Evolutionary conservation across 1,284 basidiomycete genomes (phyloP).

Genomic region (Rhodotorula sp.): DNA sequence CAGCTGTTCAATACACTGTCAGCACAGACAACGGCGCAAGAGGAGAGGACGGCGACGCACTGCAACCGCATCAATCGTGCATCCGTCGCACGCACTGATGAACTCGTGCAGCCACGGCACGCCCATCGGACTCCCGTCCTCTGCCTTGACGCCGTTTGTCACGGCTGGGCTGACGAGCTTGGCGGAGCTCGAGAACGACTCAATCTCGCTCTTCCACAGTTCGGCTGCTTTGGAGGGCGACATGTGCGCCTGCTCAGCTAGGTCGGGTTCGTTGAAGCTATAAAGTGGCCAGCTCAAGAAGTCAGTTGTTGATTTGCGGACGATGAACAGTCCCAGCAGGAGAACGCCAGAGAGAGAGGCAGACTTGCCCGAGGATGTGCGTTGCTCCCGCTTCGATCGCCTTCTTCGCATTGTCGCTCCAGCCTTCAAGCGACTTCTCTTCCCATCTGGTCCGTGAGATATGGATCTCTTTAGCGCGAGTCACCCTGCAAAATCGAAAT

Average conservation of each 20-base stretch:
- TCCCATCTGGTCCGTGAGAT: constrained; percentile 16
- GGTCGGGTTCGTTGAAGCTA: constrained; percentile 39
- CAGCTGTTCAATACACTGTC: neutral
- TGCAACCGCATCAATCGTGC: constrained; percentile 29
- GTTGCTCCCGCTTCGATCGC: constrained; percentile 24
- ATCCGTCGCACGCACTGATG: constrained; percentile 4
- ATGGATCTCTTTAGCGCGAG: too few species aligned
- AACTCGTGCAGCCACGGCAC: constrained; percentile 30
- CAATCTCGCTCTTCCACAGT: constrained; percentile 26
- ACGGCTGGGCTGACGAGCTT: constrained; percentile 43
- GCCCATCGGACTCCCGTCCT: constrained; percentile 21
- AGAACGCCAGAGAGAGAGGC: neutral
- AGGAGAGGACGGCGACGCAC: neutral
- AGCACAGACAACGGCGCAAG: too few species aligned
- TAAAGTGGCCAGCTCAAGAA: too few species aligned
- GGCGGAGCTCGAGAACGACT: constrained; percentile 24
- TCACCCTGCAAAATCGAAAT: too few species aligned
- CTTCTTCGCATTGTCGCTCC: constrained; percentile 9
- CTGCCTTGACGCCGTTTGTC: constrained; percentile 26
- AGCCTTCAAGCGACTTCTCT: constrained; percentile 5
- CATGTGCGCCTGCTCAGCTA: constrained; percentile 35
- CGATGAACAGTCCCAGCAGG: too few species aligned
- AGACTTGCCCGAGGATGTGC: constrained; percentile 22
- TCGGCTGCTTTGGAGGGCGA: constrained; percentile 14
- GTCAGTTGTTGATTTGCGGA: neutral